A percentile compares a stretch with the other conserved stretches of the same genome.
Evolutionary conservation across 345 rosid genomes (phyloP).

Genomic region (Carallia pectinifolia): DNA sequence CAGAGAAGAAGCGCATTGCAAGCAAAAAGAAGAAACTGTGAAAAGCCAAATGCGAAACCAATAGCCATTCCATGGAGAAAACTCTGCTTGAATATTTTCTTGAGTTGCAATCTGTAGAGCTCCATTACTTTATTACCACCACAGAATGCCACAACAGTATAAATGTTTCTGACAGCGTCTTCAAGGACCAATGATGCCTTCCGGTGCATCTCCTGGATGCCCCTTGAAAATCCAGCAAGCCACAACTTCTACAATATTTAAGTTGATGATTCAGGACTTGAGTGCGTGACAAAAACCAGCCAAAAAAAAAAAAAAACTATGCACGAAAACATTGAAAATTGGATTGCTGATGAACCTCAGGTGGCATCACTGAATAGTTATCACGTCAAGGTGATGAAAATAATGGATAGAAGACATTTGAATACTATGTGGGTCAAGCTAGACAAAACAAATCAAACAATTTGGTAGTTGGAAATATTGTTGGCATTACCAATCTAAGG

Average conservation of each 20-base stretch:
- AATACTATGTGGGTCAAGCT: too few species aligned
- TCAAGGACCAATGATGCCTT: constrained; percentile 99
- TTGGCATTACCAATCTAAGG: neutral
- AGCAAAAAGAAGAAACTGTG: constrained; percentile 98
- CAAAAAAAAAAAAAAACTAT: neutral
- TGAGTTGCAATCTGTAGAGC: constrained; percentile 81
- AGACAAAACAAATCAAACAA: too few species aligned
- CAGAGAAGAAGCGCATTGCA: constrained; percentile 98
- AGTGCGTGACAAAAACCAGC: neutral
- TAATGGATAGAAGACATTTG: too few species aligned
- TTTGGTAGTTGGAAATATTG: too few species aligned
- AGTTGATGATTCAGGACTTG: constrained; percentile 16
- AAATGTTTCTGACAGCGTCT: constrained; percentile 98
- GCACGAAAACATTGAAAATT: neutral
- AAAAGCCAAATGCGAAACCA: constrained; percentile 97
- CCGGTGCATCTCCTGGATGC: constrained; percentile 99
- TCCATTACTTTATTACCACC: constrained; percentile 99
- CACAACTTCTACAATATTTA: constrained; percentile 76
- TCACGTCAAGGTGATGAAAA: too few species aligned
- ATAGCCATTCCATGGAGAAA: constrained; percentile 89
- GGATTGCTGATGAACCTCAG: neutral
- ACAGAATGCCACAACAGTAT: constrained; percentile 99
- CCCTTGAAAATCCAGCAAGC: constrained; percentile 99
- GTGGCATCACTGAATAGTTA: too few species aligned
- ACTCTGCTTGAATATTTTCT: constrained; percentile 80